Base-by-base conservation (phyloP, 306 rosid genomes). In the Quillaja saponaria region DNA sequence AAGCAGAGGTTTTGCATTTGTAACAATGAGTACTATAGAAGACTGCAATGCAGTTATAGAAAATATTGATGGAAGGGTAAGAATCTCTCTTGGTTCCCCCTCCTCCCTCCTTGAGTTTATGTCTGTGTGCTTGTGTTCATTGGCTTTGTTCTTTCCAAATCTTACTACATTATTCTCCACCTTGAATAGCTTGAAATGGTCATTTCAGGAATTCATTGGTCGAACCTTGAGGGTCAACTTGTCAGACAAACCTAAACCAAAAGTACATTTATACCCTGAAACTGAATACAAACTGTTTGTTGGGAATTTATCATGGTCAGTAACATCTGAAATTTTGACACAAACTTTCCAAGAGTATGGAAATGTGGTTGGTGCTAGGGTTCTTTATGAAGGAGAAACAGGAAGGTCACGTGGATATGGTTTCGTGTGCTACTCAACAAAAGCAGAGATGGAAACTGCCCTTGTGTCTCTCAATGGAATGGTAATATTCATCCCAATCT, bases 1-100 rank as follows among this genome's bases (percentile, higher is more conserved):
- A 76, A 89, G 96, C 68, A 80, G 99, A 87, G 99, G 99, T 68
- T 94, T 94, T 71, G 99, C 99, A 45, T 94, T 89, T 73, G 99
- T 89, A 57, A 94, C 95, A 38, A 89, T 89, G 99, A 89, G 88
- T 55, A 72, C 80, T 2, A 31, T 80, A 49, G 96, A 89, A 76
- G 99, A 94, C 19, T 89, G 97, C 28, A 65, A 83, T 6, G 61
- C 76, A 54, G 86, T 89, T 3, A 73, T 94, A 9, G 63, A 81
- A 72, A 94, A 85, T 59, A 96, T 94, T 59, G 97, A 81, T 48
- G 91, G 96, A 80, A 78, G 58, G 48, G 97, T 94, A 82, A 81
- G 95, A 59, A 72, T 20, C 72, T 64, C 60, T 34, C 42, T 21
- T 50, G 46, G 25, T 49, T 45, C 20, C 38, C 4, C 34, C 21